phyloP scores from a whole-genome alignment of 192 early-diverging fungal species.

The Umbelopsis ramanniana region DNA sequence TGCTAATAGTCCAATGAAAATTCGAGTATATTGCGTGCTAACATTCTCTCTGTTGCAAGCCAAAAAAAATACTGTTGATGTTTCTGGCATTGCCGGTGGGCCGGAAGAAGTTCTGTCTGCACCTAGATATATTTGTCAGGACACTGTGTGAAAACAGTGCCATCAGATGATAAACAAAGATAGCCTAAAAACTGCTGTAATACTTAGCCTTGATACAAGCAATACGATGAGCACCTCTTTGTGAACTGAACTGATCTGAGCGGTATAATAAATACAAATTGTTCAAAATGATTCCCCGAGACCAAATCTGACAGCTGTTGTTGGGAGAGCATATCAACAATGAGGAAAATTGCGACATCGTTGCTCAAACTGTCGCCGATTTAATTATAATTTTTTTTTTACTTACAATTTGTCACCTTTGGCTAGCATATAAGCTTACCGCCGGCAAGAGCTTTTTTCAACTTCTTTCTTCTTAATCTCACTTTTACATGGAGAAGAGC shows the following conservation, averaged over 20 bases:
- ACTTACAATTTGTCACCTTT: neutral
- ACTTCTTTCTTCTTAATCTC: neutral
- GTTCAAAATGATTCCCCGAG: neutral
- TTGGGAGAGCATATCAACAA: constrained; percentile 3
- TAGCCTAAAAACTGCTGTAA: too few relatives aligned
- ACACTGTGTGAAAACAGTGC: too few relatives aligned
- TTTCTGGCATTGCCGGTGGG: neutral
- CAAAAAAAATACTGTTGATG: neutral
- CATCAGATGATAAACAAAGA: too few relatives aligned
- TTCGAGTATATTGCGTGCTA: neutral
- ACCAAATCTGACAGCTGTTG: neutral
- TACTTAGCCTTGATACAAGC: too few relatives aligned
- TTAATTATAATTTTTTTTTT: constrained; percentile 6
- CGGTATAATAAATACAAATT: neutral
- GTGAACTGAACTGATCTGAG: too few relatives aligned
- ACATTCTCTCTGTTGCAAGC: neutral
- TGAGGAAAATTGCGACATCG: constrained; percentile 14
- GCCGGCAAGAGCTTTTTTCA: too few relatives aligned
- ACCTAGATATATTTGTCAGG: too few relatives aligned
- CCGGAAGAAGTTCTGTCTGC: neutral
- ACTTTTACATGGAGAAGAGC: constrained; percentile 7
- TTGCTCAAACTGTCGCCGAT: neutral
- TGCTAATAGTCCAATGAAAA: neutral
- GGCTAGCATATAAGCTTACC: neutral
- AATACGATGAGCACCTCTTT: too few relatives aligned